Percentiles rank a stretch among this genome's conserved stretches.
phyloP scores from a whole-genome alignment of 164 flowering plant species.

The Taxillus chinensis region DNA sequence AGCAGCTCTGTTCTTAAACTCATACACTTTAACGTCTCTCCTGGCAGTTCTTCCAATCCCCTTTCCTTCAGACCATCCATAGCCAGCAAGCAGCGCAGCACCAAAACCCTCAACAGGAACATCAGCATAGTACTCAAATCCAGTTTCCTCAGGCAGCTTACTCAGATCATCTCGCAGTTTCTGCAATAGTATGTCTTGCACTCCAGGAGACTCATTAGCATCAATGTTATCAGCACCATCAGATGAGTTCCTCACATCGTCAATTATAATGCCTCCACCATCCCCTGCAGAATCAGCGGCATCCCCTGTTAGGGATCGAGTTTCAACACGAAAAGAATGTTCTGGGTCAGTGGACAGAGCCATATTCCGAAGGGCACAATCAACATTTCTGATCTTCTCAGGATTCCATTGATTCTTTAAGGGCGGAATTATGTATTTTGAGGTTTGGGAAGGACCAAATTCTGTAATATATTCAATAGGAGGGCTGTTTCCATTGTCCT shows the following conservation, averaged over 20 bases:
- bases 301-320: constrained; percentile 11
- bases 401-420: constrained; percentile 46
- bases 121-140: constrained; percentile 41
- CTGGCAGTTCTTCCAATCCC: constrained; percentile 61
- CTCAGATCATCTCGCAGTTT: constrained; percentile 45
- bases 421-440: constrained; percentile 38
- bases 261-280: background rate
- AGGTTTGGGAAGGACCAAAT: constrained; percentile 43
- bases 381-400: constrained; percentile 52
- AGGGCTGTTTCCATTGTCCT: background rate
- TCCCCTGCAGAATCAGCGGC: constrained; percentile 7
- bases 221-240: background rate
- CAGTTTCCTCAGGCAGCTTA: constrained; percentile 45
- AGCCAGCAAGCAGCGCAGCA: constrained; percentile 53
- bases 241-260: background rate
- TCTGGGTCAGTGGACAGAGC: constrained; percentile 8
- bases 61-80: constrained; percentile 73
- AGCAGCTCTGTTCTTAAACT: constrained; percentile 25
- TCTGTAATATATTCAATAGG: constrained; percentile 36
- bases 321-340: constrained; percentile 35
- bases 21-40: constrained; percentile 46
- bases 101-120: constrained; percentile 73
- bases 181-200: constrained; percentile 31
- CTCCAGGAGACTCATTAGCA: background rate
- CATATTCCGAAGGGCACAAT: constrained; percentile 17